Evolutionary conservation across 2,329 filamentous ascomycete species (phyloP).

Genomic region (Colletotrichum tropicale): DNA sequence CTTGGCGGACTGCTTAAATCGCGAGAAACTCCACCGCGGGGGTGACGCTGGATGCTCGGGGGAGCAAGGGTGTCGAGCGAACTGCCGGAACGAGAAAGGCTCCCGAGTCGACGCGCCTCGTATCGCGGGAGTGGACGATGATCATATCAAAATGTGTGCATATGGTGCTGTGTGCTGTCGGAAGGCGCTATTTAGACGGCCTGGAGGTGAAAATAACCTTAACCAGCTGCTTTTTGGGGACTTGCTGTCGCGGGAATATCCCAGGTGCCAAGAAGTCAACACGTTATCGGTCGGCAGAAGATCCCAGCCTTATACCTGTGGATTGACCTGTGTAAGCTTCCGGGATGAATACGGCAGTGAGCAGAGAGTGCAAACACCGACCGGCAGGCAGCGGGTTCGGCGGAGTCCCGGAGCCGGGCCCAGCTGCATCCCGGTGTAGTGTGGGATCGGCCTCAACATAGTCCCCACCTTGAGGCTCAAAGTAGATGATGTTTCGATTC

Average conservation of each 20-base stretch:
- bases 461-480: no score
- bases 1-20: neutral
- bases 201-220: fast-evolving
- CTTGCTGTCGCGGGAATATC: neutral
- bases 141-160: neutral
- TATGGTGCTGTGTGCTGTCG: neutral
- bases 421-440: no score
- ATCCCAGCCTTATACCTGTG: no score
- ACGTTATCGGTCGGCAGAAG: neutral
- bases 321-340: no score
- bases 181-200: neutral
- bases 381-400: no score
- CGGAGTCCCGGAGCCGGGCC: no score
- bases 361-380: no score
- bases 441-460: no score
- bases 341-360: no score
- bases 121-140: neutral
- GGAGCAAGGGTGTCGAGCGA: neutral
- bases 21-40: neutral
- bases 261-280: neutral
- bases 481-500: no score
- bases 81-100: constrained; percentile 5
- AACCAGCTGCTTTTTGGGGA: neutral
- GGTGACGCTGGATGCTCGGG: neutral
- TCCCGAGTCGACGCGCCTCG: neutral